Base-by-base conservation (phyloP, 805 yeast genomes). In the Candida montana region DNA sequence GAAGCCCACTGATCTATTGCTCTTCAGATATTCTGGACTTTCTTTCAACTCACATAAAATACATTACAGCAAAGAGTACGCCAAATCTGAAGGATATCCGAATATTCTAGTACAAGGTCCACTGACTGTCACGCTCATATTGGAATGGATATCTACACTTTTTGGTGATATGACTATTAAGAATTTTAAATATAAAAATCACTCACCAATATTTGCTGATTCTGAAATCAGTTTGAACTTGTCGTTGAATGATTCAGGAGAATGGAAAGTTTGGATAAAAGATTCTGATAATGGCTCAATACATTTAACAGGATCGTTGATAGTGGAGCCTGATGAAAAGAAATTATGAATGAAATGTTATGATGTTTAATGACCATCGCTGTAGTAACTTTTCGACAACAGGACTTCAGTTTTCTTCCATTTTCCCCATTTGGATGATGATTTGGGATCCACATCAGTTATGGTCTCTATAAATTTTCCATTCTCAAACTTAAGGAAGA, bases 11-110 rank as follows among this genome's bases (percentile, higher is more conserved):
- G 61, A 63, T 40, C 54, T 67, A 7, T 68, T 76, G 31, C 66
- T 79, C 28, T 71, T 79, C 49, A 65, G 87, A 47, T 85, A 79
- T 62, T 80, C 91, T 34, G 82, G 86, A 11, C 59, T 93, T 40
- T 81, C 93, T 1, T 81, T 80, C 63, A 91, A 91, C 58, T 71
- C 95, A 4, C 99, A 91, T 61, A 72, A 74, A 44, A 86, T 91
- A 31, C 99, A 91, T 62, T 81, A 79, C 59, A 85, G 86, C 54
- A 57, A 60, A 6, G 48, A 49, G 1, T 86, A 85, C 57, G 71
- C 87, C 7, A 50, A 40, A 4, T 53, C 52, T 2, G 98, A 91
- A 54, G 69, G 74, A 1, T 75, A 87, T 37, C 79, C 81, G 0
- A 66, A 68, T 28, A 59, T 81, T 0, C 63, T 91, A 1, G 80